These are phyloP conservation scores for Vaccinium myrtillus DNA, from an alignment of 148 eudicot species.

Conservation along the genomic window DNA sequence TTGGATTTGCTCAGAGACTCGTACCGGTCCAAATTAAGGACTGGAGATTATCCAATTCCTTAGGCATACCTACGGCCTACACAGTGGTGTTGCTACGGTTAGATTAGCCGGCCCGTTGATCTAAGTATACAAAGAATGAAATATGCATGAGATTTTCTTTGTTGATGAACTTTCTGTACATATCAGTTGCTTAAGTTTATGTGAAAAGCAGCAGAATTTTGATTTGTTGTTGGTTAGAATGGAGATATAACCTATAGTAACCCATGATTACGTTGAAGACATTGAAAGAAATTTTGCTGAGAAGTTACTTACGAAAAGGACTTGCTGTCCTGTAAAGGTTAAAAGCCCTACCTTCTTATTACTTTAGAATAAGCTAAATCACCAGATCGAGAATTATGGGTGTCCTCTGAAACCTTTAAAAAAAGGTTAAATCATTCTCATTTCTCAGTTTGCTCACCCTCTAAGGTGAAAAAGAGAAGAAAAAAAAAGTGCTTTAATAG, in stretches of 20 bases:
- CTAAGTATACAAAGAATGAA: neutral
- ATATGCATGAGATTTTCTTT: neutral
- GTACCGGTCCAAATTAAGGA: no score
- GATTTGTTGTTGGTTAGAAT: neutral
- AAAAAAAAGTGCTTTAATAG: conserved; percentile 8
- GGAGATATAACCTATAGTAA: neutral
- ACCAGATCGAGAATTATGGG: neutral
- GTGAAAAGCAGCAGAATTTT: neutral
- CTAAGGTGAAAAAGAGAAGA: neutral
- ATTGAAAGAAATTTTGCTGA: neutral
- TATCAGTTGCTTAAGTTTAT: neutral
- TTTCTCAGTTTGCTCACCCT: neutral
- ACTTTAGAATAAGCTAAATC: neutral
- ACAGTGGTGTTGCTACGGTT: neutral
- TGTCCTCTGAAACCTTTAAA: neutral
- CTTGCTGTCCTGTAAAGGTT: neutral
- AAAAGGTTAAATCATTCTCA: neutral
- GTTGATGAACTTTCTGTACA: neutral
- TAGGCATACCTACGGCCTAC: neutral
- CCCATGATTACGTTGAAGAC: neutral
- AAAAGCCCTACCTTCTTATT: neutral
- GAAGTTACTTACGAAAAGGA: neutral
- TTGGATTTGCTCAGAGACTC: no score
- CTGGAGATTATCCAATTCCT: no score
- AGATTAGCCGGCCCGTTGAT: neutral